Evolutionary conservation across 371 early-diverging fungal species (phyloP), one percentile per base, ranked within the genome.

Genomic region (Mucor lusitanicus): DNA sequence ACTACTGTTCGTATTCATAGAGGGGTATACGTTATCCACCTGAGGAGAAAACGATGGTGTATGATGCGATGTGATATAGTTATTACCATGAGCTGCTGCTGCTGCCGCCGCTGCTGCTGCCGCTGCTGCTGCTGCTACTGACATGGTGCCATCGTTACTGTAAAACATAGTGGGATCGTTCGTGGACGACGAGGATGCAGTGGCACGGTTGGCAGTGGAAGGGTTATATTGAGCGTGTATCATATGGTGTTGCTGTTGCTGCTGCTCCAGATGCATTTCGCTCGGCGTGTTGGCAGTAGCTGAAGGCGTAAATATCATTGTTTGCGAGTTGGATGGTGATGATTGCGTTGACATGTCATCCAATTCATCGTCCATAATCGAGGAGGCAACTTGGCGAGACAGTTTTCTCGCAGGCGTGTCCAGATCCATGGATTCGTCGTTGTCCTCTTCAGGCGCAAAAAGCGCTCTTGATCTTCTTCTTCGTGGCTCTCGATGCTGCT

Each of bases 281-380:
- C 28, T 50, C 3, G 50, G 59, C 25, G 56, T 33, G 9, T 27
- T 35, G 7, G 46, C 46, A 8, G 65, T 28, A 21, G 23, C 21
- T 17, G 35, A 33, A 19, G 46, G 19, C 1, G 56, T 19, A 64
- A 61, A 69, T 1, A 69, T 9, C 17, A 64, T 67, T 5, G 55
- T 66, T 57, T 50, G 79, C 9, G 35, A 72, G 59, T 30, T 70
- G 53, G 32, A 66, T 50, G 62, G 79, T 23, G 65, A 68, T 27
- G 69, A 68, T n/a, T 67, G 69, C 13, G 59, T 56, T 40, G 67
- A 73, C 46, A 64, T 58, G 37, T 63, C 58, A 71, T 73, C 75
- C 64, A 77, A 21, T 72, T 76, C 64, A 76, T 67, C 75, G 40
- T 75, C 68, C 25, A 59, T 40, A n/a, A 60, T 32, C 4, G 48